Percentiles rank a stretch among this genome's conserved stretches.
phyloP scores from a whole-genome alignment of 176 grass and related monocot species.

The Pontederia paniculata region DNA sequence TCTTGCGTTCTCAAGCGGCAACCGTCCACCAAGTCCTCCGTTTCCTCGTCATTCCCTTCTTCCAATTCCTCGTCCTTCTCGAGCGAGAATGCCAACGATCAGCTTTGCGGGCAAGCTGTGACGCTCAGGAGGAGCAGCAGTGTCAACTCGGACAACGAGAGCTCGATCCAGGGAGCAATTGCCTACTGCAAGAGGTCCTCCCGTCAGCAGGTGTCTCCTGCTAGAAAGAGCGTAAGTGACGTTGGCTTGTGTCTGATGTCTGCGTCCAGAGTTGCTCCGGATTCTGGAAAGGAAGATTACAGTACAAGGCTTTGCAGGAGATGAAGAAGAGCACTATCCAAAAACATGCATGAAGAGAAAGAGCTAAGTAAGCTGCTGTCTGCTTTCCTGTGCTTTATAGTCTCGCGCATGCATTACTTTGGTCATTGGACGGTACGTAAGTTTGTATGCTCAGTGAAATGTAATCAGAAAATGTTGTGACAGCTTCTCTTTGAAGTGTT shows the following conservation, averaged over 20 bases:
- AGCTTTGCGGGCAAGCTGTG: not conserved
- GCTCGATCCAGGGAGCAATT: constrained; percentile 18
- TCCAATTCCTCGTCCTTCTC: constrained; percentile 1
- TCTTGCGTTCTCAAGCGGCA: not conserved
- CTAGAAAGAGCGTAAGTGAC: constrained; percentile 9
- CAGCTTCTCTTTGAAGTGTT: too few relatives aligned
- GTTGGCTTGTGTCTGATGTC: constrained; percentile 9
- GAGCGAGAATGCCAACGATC: not conserved
- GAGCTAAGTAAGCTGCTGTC: too few relatives aligned
- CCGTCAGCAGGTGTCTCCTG: not conserved
- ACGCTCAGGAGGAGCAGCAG: constrained; percentile 19
- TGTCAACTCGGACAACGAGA: constrained; percentile 13
- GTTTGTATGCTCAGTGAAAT: too few relatives aligned
- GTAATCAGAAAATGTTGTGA: too few relatives aligned
- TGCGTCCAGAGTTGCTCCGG: not conserved
- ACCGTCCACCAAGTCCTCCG: not conserved
- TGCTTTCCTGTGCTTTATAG: too few relatives aligned
- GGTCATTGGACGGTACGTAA: too few relatives aligned
- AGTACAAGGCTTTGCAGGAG: not conserved
- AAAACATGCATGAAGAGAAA: too few relatives aligned
- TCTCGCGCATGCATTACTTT: too few relatives aligned
- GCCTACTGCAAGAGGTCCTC: constrained; percentile 17
- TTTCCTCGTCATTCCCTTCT: constrained; percentile 5
- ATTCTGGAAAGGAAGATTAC: not conserved
- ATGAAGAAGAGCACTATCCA: not conserved